Evolutionary conservation across 2,329 filamentous ascomycete species (phyloP).

Genomic region (Dactylellina haptotyla): DNA sequence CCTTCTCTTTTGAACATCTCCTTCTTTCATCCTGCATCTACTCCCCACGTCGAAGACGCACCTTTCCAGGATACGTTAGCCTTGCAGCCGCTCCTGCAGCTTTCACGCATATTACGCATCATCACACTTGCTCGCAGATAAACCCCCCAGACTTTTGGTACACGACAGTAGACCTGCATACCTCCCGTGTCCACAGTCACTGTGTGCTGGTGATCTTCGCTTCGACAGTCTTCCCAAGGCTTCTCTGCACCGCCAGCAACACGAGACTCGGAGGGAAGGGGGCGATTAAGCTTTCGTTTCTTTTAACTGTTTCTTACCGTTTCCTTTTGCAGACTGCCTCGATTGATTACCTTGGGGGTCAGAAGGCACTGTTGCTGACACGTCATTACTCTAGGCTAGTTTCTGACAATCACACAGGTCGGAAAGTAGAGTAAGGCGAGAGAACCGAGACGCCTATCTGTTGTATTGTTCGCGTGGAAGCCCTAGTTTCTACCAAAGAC

Average conservation of each 20-base stretch:
- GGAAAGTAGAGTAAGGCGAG: constrained; percentile 59
- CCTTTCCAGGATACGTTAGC: constrained; percentile 54
- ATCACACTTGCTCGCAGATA: constrained; percentile 37
- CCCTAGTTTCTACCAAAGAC: constrained; percentile 65
- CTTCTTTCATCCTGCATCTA: constrained; percentile 51
- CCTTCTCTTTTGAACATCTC: constrained; percentile 51
- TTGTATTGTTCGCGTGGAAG: constrained; percentile 65
- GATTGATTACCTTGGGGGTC: constrained; percentile 52
- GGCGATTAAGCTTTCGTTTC: constrained; percentile 41
- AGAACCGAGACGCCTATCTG: constrained; percentile 67
- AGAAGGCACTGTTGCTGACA: constrained; percentile 52
- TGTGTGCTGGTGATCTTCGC: constrained; percentile 54
- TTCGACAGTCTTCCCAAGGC: constrained; percentile 52
- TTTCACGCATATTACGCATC: constrained; percentile 54
- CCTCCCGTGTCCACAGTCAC: constrained; percentile 50
- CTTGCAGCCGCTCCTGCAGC: constrained; percentile 54
- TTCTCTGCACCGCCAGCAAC: constrained; percentile 54
- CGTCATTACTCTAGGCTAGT: constrained; percentile 54
- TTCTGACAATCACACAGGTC: constrained; percentile 60
- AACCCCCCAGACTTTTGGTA: constrained; percentile 49
- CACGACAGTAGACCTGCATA: constrained; percentile 54
- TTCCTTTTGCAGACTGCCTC: constrained; percentile 53
- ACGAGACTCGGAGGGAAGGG: constrained; percentile 43
- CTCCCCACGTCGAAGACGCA: constrained; percentile 53
- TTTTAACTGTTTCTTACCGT: constrained; percentile 20